phyloP scores from a whole-genome alignment of 2,329 filamentous ascomycete genomes.

The Nothomitra cinnamomea region DNA sequence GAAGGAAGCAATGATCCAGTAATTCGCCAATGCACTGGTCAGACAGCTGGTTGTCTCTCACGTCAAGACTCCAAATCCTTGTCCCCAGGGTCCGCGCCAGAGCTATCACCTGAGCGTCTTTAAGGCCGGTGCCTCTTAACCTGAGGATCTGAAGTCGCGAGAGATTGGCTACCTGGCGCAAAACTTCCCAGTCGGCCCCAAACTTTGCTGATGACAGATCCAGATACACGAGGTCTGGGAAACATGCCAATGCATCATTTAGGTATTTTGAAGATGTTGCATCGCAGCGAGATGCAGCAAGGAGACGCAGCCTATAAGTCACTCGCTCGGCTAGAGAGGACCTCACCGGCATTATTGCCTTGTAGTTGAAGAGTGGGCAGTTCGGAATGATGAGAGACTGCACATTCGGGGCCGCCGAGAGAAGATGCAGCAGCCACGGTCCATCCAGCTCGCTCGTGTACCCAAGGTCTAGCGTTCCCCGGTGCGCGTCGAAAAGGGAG shows the following conservation, averaged over 20 bases:
- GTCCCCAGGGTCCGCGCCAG: background rate
- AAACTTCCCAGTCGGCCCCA: background rate
- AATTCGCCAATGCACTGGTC: background rate
- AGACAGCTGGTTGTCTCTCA: constrained; percentile 1
- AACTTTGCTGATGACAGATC: constrained; percentile 3
- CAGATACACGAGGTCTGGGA: constrained; percentile 2
- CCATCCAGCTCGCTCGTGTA: background rate
- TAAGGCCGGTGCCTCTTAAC: background rate
- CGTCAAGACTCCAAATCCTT: constrained; percentile 5
- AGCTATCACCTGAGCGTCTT: background rate
- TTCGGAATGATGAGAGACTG: background rate
- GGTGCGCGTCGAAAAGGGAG: background rate
- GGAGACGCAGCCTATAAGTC: background rate
- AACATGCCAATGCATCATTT: background rate
- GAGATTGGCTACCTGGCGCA: background rate
- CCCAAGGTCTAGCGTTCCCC: background rate
- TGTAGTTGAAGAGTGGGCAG: background rate
- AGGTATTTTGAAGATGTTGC: background rate
- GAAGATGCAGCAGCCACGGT: background rate
- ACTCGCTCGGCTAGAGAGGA: background rate
- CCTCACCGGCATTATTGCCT: background rate
- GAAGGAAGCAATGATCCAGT: constrained; percentile 4
- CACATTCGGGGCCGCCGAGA: background rate
- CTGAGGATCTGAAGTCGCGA: constrained; percentile 2
- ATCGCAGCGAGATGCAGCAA: background rate